Evolutionary conservation across 2,329 filamentous ascomycete genomes (phyloP).

Genomic region (Clonostachys rosea): DNA sequence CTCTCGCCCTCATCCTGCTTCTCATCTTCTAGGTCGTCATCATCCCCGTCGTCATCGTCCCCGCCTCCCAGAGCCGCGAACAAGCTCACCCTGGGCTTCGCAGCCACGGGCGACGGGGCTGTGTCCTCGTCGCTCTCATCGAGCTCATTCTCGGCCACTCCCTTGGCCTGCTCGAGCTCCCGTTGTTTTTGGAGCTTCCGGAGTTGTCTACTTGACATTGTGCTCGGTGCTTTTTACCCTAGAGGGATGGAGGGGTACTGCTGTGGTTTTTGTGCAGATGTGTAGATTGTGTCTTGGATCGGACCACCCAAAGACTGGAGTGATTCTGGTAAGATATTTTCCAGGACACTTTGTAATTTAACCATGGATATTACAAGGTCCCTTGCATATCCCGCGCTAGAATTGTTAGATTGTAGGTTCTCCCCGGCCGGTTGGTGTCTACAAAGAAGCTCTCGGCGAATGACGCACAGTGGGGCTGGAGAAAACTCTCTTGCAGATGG

Average conservation of each 20-base stretch:
- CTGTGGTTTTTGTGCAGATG: too few species aligned
- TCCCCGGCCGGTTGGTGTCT: too few species aligned
- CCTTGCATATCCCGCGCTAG: too few species aligned
- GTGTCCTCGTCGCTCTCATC: conserved; percentile 18
- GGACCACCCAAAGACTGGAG: too few species aligned
- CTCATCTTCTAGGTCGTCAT: conserved; percentile 25
- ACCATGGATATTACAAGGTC: too few species aligned
- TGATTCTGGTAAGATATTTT: too few species aligned
- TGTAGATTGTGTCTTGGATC: too few species aligned
- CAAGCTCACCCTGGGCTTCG: conserved; percentile 35
- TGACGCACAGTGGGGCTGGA: too few species aligned
- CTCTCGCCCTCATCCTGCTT: conserved; percentile 27
- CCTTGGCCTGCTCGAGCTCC: conserved; percentile 27
- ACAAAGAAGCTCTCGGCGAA: too few species aligned
- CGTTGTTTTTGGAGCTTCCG: conserved; percentile 47
- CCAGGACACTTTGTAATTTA: too few species aligned
- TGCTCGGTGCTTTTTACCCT: conserved; percentile 3
- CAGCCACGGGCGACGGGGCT: conserved; percentile 15
- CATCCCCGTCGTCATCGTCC: conserved; percentile 31
- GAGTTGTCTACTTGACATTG: conserved; percentile 47
- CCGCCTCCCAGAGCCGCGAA: conserved; percentile 48
- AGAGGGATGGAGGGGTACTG: neutral
- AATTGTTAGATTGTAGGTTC: too few species aligned
- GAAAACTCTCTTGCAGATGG: too few species aligned
- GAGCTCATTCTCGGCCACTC: conserved; percentile 15